A percentile compares a stretch with the other conserved stretches of the same genome.
phyloP scores from a whole-genome alignment of 257 asterid genomes.

The Agastache rugosa region DNA sequence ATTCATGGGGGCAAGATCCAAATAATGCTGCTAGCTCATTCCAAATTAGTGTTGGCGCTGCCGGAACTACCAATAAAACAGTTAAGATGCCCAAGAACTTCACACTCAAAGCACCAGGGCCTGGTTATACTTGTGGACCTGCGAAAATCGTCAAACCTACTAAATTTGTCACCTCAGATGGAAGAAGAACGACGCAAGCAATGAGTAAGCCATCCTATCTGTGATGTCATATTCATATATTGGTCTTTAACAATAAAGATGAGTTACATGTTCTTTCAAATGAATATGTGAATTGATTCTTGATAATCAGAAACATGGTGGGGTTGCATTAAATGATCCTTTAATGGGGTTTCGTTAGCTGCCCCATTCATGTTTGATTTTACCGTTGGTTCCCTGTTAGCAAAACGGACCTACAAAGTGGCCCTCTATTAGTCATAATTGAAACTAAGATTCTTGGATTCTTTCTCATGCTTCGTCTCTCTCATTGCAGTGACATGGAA shows the following conservation, averaged over 20 bases:
- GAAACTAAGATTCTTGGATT: conserved; percentile 19
- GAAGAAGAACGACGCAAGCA: conserved; percentile 83
- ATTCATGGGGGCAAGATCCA: conserved; percentile 81
- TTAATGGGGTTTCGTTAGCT: not conserved
- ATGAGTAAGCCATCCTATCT: conserved; percentile 64
- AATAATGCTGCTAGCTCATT: conserved; percentile 68
- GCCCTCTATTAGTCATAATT: not conserved
- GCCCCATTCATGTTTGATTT: not conserved
- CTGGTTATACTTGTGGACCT: conserved; percentile 88
- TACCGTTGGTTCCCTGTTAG: not conserved
- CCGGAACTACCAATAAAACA: conserved; percentile 83
- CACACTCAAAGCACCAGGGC: conserved; percentile 82
- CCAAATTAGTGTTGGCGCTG: conserved; percentile 73
- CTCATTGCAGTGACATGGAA: conserved; percentile 68
- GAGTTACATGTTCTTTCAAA: not conserved
- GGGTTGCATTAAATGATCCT: conserved; percentile 6
- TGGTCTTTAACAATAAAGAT: not conserved
- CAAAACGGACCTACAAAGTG: not conserved
- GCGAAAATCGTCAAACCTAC: conserved; percentile 75
- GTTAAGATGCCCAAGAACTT: conserved; percentile 78
- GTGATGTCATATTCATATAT: not conserved
- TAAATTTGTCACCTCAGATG: conserved; percentile 60
- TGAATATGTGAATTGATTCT: not conserved
- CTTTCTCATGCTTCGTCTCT: conserved; percentile 30
- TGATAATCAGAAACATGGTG: conserved; percentile 1